phyloP scores from a whole-genome alignment of 768 basidiomycete genomes.

The Lenzites betulinus region DNA sequence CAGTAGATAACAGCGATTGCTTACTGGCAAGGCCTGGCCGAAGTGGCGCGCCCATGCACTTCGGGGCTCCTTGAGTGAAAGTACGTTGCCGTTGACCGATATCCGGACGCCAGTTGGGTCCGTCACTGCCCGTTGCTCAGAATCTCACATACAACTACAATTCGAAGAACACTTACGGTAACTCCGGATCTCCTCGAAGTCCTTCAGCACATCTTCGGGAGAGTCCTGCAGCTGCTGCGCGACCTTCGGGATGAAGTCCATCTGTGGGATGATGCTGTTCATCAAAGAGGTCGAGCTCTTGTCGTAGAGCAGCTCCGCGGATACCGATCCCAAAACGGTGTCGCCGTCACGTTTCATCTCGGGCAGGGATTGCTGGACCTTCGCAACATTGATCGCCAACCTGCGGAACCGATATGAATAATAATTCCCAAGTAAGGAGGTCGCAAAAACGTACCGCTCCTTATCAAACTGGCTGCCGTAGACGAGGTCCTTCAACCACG shows the following conservation, averaged over 20 bases:
- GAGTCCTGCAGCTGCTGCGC: constrained; percentile 68
- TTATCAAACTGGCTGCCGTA: constrained; percentile 76
- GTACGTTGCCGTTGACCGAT: constrained; percentile 86
- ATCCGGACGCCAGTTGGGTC: constrained; percentile 84
- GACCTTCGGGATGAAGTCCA: constrained; percentile 79
- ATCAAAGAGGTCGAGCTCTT: constrained; percentile 70
- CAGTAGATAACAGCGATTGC: constrained; percentile 16
- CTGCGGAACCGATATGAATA: constrained; percentile 40
- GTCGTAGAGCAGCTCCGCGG: constrained; percentile 64
- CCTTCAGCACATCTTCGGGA: constrained; percentile 70
- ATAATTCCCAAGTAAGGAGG: neutral
- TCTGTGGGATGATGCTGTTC: constrained; percentile 67
- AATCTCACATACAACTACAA: too few relatives aligned
- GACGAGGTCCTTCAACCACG: constrained; percentile 84
- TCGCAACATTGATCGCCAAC: constrained; percentile 81
- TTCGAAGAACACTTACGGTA: constrained; percentile 49
- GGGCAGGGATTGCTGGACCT: constrained; percentile 87
- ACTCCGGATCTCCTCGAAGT: constrained; percentile 74
- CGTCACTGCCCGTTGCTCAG: constrained; percentile 75
- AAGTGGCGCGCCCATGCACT: constrained; percentile 78
- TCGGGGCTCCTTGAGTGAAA: constrained; percentile 68
- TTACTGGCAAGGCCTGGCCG: constrained; percentile 55
- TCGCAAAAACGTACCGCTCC: constrained; percentile 56
- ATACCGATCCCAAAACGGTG: constrained; percentile 74
- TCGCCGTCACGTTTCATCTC: constrained; percentile 89